A percentile compares a stretch with the other conserved stretches of the same genome.
Conservation (phyloP, 1,284 basidiomycete species). For the Agaricales sp. region DNA sequence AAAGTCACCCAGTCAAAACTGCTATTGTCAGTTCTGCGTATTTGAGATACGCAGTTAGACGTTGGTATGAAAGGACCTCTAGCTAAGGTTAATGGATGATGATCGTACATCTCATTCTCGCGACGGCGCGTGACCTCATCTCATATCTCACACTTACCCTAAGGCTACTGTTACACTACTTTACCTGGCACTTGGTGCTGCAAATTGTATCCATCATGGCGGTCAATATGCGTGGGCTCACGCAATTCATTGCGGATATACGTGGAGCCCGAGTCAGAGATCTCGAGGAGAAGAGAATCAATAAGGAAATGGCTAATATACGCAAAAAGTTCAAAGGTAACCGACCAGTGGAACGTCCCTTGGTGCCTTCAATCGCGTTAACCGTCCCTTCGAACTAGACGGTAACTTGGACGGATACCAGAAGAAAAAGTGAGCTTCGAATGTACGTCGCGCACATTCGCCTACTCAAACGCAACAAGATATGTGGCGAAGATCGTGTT, state of each 20-base stretch:
- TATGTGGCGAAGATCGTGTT: constrained; percentile 96
- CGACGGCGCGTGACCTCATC: not conserved
- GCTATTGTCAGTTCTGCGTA: no score
- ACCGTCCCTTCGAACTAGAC: no score
- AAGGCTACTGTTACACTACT: no score
- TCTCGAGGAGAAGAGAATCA: constrained; percentile 94
- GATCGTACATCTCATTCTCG: no score
- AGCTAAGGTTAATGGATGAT: no score
- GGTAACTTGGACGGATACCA: constrained; percentile 97
- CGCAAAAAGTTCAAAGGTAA: constrained; percentile 96
- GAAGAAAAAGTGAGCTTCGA: constrained; percentile 84
- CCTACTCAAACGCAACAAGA: constrained; percentile 30
- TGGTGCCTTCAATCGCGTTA: not conserved
- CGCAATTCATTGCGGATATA: constrained; percentile 98
- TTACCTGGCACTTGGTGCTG: no score
- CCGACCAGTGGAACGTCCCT: constrained; percentile 11
- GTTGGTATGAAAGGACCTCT: no score
- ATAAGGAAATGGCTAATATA: constrained; percentile 99
- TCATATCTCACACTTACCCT: constrained; percentile 2
- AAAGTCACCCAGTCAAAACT: constrained; percentile 3
- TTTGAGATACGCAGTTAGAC: no score
- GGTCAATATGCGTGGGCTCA: constrained; percentile 81
- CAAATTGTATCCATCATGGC: constrained; percentile 76
- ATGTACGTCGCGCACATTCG: constrained; percentile 5
- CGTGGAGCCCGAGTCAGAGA: constrained; percentile 85